These are phyloP conservation scores for Thermochaetoides thermophila DNA, from an alignment of 495 filamentous ascomycete species.

Conservation along the genomic window DNA sequence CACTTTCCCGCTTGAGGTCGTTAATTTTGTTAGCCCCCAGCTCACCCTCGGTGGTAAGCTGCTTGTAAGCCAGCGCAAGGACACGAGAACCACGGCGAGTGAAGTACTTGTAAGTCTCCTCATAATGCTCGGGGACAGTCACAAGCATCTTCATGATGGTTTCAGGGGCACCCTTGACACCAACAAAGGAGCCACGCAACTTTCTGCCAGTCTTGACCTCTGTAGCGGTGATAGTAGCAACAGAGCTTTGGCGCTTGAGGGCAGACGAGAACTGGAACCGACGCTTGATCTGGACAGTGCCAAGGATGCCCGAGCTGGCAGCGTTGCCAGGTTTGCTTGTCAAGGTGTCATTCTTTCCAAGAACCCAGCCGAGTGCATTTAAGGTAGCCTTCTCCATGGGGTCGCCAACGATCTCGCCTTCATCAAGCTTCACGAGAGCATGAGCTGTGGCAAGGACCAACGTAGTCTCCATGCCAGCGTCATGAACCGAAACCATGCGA, in stretches of 20 bases:
- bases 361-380: constrained; percentile 71
- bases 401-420: constrained; percentile 93
- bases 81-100: constrained; percentile 90
- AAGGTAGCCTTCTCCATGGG: constrained; percentile 98
- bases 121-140: constrained; percentile 71
- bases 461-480: constrained; percentile 64
- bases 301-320: constrained; percentile 30
- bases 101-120: constrained; percentile 97
- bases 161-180: constrained; percentile 93
- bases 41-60: constrained; percentile 65
- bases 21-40: constrained; percentile 75
- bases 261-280: constrained; percentile 98
- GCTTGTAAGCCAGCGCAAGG: constrained; percentile 85
- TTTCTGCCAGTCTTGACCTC: constrained; percentile 58
- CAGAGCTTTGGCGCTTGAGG: constrained; percentile 87
- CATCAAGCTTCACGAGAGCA: constrained; percentile 86
- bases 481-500: constrained; percentile 48
- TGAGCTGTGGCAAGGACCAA: constrained; percentile 92
- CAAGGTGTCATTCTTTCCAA: constrained; percentile 78
- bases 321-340: constrained; percentile 35
- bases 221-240: constrained; percentile 59
- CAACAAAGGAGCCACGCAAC: constrained; percentile 68
- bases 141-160: constrained; percentile 88
- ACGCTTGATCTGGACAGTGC: constrained; percentile 76
- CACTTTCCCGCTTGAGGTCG: constrained; percentile 79